Conservation (phyloP, 257 asterid species). For the Jaltomata sinuosa region DNA sequence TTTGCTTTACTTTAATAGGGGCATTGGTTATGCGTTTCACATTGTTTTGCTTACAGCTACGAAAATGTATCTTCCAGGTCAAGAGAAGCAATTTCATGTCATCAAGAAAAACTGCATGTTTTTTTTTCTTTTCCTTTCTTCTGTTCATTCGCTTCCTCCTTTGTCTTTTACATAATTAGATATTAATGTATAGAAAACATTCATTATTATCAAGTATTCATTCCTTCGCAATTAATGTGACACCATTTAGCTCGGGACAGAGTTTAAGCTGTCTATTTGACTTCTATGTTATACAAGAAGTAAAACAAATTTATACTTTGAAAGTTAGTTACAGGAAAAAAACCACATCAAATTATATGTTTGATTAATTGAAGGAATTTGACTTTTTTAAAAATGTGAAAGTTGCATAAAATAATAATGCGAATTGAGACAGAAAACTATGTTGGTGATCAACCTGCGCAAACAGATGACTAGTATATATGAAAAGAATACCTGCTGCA, state of each 20-base stretch:
- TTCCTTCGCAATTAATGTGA: neutral
- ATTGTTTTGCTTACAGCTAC: neutral
- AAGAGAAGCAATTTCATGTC: neutral
- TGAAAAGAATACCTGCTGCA: constrained; percentile 75
- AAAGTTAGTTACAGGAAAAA: neutral
- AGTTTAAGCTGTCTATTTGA: neutral
- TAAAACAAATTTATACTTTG: neutral
- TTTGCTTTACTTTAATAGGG: neutral
- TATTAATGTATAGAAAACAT: neutral
- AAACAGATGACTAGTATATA: neutral
- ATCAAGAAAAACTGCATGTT: neutral
- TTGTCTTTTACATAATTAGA: neutral
- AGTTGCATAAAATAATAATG: neutral
- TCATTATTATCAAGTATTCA: neutral
- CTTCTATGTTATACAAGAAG: neutral
- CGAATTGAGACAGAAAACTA: neutral
- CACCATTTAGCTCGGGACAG: neutral
- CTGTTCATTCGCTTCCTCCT: neutral
- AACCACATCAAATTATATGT: neutral
- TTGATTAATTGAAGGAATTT: neutral
- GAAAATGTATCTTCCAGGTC: neutral
- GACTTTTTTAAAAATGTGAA: neutral
- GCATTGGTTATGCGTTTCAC: neutral
- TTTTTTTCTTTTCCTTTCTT: neutral
- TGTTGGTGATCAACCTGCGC: neutral